These are phyloP conservation scores for Xylariomycetidae sp. DNA, from an alignment of 2,329 filamentous ascomycete species.

Conservation along the genomic window DNA sequence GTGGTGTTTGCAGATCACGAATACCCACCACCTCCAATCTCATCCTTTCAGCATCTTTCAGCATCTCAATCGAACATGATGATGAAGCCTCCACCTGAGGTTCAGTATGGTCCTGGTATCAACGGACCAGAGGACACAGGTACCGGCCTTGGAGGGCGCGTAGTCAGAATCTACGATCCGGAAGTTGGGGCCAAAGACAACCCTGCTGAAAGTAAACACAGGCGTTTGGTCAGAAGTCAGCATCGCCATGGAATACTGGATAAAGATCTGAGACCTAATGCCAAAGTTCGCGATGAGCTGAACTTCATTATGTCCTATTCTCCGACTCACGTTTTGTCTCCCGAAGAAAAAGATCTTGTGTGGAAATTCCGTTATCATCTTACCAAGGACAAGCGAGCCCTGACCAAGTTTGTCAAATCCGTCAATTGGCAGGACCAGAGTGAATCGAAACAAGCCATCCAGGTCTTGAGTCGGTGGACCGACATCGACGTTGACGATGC, in stretches of 20 bases:
- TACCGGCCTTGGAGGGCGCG: conserved; percentile 47
- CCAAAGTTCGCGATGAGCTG: conserved; percentile 89
- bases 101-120: conserved; percentile 87
- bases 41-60: conserved; percentile 62
- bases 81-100: conserved; percentile 77
- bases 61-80: conserved; percentile 64
- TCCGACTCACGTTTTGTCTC: conserved; percentile 79
- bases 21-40: conserved; percentile 80
- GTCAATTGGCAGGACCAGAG: conserved; percentile 87
- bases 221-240: conserved; percentile 84
- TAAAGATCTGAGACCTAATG: conserved; percentile 91
- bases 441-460: conserved; percentile 84
- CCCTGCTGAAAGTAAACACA: conserved; percentile 91
- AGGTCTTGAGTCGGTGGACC: conserved; percentile 88
- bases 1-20: conserved; percentile 93
- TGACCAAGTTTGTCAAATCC: conserved; percentile 97
- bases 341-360: conserved; percentile 91
- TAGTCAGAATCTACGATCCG: conserved; percentile 88
- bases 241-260: conserved; percentile 89
- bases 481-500: conserved; percentile 97
- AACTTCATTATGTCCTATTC: conserved; percentile 90
- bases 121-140: conserved; percentile 57
- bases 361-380: conserved; percentile 98
- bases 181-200: conserved; percentile 88
- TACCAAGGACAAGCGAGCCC: conserved; percentile 81